Evolutionary conservation across 169 alveolate genomes (phyloP).

Genomic region (Cryptosporidium bovis): DNA sequence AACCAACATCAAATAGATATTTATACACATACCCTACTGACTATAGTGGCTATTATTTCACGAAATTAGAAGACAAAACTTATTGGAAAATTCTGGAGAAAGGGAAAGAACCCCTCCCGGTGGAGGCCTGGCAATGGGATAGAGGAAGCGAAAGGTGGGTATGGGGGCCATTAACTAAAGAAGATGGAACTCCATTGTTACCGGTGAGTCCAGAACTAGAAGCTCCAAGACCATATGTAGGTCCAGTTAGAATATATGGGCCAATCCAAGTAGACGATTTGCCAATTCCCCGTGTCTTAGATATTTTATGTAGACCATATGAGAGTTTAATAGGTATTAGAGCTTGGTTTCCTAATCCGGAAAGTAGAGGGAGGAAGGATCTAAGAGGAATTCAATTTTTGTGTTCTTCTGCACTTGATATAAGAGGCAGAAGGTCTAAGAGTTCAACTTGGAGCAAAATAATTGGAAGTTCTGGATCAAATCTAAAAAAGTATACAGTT

Average conservation of each 20-base stretch:
- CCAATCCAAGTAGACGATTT: slow-evolving; percentile 69
- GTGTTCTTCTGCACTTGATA: slow-evolving; percentile 56
- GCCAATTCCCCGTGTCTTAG: slow-evolving; percentile 64
- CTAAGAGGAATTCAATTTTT: slow-evolving; percentile 69
- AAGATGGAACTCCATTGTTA: slow-evolving; percentile 44
- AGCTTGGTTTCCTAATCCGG: slow-evolving; percentile 74
- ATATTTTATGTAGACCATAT: slow-evolving; percentile 61
- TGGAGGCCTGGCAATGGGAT: slow-evolving; percentile 65
- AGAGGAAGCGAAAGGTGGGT: slow-evolving; percentile 14
- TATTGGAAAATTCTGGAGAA: slow-evolving; percentile 17
- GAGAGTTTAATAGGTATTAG: slow-evolving; percentile 72
- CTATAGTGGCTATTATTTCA: slow-evolving; percentile 4
- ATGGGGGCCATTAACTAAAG: slow-evolving; percentile 62
- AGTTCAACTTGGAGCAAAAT: slow-evolving; percentile 64
- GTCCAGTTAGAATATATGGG: slow-evolving; percentile 62
- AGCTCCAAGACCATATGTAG: slow-evolving; percentile 74
- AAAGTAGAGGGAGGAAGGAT: slow-evolving; percentile 66
- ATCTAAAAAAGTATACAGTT: slow-evolving; percentile 56
- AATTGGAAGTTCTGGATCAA: slow-evolving; percentile 64
- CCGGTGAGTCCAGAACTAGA: slow-evolving; percentile 55
- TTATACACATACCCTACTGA: slow-evolving; percentile 49
- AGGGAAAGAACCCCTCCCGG: not conserved
- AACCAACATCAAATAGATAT: slow-evolving; percentile 19
- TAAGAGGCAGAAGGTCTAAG: slow-evolving; percentile 17
- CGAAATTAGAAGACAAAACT: not conserved